phyloP scores from a whole-genome alignment of 2,329 filamentous ascomycete genomes.

The Stagonosporopsis vannaccii region DNA sequence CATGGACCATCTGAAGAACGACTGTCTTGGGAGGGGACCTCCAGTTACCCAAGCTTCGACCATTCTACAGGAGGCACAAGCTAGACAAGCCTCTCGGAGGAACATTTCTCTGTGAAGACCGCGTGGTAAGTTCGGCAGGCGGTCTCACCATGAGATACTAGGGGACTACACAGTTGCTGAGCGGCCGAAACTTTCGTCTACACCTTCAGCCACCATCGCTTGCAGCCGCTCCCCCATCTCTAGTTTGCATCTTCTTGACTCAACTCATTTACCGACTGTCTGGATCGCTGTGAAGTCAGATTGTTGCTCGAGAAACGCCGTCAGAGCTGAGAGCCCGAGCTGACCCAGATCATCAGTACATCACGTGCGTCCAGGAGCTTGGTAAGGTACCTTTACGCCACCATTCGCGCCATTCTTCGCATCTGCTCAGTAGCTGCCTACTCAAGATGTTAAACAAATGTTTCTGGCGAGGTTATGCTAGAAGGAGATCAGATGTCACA shows the following conservation, averaged over 20 bases:
- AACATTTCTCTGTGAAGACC: constrained; percentile 1
- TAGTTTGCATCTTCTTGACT: constrained; percentile 1
- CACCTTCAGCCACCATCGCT: constrained; percentile 3
- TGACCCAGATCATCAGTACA: background rate
- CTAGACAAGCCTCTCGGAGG: background rate
- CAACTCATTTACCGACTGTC: constrained; percentile 1
- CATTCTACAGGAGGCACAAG: constrained; percentile 1
- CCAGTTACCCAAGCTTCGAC: background rate
- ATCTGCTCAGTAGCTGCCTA: background rate
- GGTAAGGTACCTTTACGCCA: too few species aligned
- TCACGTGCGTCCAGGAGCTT: background rate
- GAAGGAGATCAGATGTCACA: background rate
- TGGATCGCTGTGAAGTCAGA: constrained; percentile 1
- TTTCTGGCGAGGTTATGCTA: background rate
- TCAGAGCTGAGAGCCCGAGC: background rate
- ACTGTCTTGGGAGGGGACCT: background rate
- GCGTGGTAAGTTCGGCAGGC: constrained; percentile 14
- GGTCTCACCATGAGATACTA: constrained; percentile 11
- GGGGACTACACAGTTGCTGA: constrained; percentile 1
- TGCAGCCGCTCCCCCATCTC: constrained; percentile 3
- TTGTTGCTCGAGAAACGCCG: background rate
- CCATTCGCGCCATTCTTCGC: background rate
- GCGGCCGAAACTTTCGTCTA: constrained; percentile 4
- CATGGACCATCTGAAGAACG: background rate
- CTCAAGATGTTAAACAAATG: background rate